A percentile compares a stretch with the other conserved stretches of the same genome.
phyloP scores from a whole-genome alignment of 1,284 basidiomycete genomes.

The Cryptococcus depauperatus region DNA sequence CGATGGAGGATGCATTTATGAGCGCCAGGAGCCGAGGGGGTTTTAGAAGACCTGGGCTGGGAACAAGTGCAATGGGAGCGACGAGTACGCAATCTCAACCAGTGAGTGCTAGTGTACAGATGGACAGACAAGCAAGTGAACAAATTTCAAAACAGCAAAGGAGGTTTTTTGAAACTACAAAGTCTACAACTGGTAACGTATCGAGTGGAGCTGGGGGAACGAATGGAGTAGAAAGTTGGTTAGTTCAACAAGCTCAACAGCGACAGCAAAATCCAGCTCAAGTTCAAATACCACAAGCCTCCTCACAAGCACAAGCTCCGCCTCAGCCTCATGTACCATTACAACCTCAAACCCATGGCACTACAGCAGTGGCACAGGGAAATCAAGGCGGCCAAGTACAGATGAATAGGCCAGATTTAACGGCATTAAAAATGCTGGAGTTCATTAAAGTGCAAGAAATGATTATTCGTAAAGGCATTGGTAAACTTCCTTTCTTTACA shows the following conservation, averaged over 20 bases:
- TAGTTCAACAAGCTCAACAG: background rate
- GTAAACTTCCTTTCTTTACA: too few species aligned
- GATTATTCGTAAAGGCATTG: slow-evolving; percentile 3
- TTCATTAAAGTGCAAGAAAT: slow-evolving; percentile 9
- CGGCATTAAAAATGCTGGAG: slow-evolving; percentile 6
- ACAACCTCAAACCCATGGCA: background rate
- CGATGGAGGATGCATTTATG: slow-evolving; percentile 21
- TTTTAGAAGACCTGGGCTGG: background rate
- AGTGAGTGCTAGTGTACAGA: background rate
- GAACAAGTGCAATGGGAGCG: slow-evolving; percentile 2
- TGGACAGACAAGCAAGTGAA: background rate
- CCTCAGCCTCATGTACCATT: slow-evolving; percentile 48
- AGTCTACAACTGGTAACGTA: slow-evolving; percentile 1
- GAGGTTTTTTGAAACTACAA: slow-evolving; percentile 20
- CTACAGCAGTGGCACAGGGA: background rate
- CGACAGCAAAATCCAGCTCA: slow-evolving; percentile 2
- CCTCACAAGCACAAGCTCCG: slow-evolving; percentile 32
- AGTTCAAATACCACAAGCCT: background rate
- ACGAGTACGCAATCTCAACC: background rate
- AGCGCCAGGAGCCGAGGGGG: slow-evolving; percentile 1
- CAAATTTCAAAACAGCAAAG: slow-evolving; percentile 21
- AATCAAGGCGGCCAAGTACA: too few species aligned
- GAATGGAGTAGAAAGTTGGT: background rate
- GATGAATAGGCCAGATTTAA: slow-evolving; percentile 7
- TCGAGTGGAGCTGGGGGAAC: background rate